phyloP scores from a whole-genome alignment of 1,284 basidiomycete genomes.

The Phylloporus gajari region DNA sequence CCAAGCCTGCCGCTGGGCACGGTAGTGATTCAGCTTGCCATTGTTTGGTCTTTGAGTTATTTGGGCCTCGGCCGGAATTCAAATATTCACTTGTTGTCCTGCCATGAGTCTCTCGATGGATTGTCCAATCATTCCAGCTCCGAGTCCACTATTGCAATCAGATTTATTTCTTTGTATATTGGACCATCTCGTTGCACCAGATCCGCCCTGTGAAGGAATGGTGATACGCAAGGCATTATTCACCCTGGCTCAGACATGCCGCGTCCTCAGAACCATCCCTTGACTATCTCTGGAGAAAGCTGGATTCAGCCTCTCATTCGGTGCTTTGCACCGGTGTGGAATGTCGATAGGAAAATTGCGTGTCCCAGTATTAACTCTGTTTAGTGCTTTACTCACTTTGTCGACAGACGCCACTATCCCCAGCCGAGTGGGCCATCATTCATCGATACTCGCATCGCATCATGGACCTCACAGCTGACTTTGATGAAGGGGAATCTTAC shows the following conservation, averaged over 20 bases:
- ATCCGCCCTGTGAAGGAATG: not conserved
- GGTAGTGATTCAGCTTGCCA: too few species aligned
- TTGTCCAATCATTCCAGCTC: too few species aligned
- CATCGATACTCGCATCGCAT: slow-evolving; percentile 14
- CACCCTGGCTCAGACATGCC: slow-evolving; percentile 4
- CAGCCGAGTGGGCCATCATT: slow-evolving; percentile 9
- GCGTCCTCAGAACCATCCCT: not conserved
- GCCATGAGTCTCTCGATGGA: too few species aligned
- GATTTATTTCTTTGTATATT: not conserved
- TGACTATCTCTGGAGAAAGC: slow-evolving; percentile 13
- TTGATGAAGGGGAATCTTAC: not conserved
- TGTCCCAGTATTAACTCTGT: not conserved
- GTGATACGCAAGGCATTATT: not conserved
- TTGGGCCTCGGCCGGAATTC: too few species aligned
- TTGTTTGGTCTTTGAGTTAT: too few species aligned
- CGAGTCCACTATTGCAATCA: too few species aligned
- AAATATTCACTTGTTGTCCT: too few species aligned
- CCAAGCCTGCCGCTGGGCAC: too few species aligned
- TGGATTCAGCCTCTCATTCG: slow-evolving; percentile 21
- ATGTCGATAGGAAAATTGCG: slow-evolving; percentile 4
- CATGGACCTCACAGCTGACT: not conserved
- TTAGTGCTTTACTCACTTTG: not conserved
- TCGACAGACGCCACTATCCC: slow-evolving; percentile 1
- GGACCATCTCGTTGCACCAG: not conserved
- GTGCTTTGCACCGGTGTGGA: not conserved